Evolutionary conservation across 2,329 filamentous ascomycete genomes (phyloP).

Genomic region (Aspergillus brasiliensis): DNA sequence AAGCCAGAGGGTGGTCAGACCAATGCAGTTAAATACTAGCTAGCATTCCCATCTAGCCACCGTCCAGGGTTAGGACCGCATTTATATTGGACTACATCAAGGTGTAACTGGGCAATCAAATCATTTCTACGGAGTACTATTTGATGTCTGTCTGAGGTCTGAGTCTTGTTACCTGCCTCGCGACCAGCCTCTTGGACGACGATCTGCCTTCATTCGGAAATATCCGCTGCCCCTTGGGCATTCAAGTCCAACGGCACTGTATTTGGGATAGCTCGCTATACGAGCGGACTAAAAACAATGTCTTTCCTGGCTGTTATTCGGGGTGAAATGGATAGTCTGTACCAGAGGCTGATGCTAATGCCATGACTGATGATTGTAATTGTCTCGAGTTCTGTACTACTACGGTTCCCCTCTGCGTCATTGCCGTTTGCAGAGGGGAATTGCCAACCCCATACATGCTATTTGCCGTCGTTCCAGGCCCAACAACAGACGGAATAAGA

Average conservation of each 20-base stretch:
- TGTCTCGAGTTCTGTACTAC: no score
- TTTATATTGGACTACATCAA: not conserved
- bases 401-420: no score
- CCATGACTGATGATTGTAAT: no score
- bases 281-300: no score
- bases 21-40: not conserved
- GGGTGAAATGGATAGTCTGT: no score
- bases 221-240: not conserved
- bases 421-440: no score
- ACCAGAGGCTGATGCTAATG: not conserved
- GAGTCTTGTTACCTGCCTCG: not conserved
- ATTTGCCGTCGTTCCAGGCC: no score
- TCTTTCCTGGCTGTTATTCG: no score
- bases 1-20: not conserved
- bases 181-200: conserved; percentile 19
- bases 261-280: not conserved
- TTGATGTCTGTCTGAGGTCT: not conserved
- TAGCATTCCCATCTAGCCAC: not conserved
- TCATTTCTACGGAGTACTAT: not conserved
- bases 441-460: no score
- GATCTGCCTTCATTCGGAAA: conserved; percentile 13
- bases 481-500: no score
- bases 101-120: not conserved
- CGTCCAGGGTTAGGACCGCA: not conserved
- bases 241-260: not conserved